Conservation (phyloP, 2,329 filamentous ascomycete genomes). For the Beauveria pseudobassiana region DNA sequence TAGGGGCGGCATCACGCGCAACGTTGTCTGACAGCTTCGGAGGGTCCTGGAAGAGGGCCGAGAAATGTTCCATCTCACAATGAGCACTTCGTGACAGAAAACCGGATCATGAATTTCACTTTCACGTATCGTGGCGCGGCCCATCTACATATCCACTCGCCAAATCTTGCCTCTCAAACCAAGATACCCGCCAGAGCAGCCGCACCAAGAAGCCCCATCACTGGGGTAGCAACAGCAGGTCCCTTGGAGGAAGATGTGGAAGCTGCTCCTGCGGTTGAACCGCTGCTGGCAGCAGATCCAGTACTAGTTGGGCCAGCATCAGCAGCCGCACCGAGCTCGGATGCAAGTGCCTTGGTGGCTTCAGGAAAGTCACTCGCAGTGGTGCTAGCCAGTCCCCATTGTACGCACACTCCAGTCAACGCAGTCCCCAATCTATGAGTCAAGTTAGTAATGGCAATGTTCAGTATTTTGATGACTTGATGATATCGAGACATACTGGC, state of each 20-base stretch:
- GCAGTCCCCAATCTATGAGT: background rate
- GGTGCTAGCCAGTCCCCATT: conserved; percentile 3
- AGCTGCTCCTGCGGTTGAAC: conserved; percentile 2
- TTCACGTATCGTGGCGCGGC: no score
- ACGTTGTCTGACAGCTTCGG: no score
- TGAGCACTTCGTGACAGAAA: background rate
- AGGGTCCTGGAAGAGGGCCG: no score
- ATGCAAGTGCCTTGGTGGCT: conserved; percentile 10
- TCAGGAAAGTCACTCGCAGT: background rate
- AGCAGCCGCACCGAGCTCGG: conserved; percentile 3
- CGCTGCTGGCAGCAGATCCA: background rate
- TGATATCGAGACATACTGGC: background rate
- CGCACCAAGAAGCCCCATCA: conserved; percentile 5
- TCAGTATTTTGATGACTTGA: background rate
- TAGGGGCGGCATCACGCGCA: no score
- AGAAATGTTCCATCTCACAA: background rate
- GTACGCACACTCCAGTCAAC: background rate
- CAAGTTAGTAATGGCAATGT: background rate
- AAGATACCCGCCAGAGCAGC: conserved; percentile 5
- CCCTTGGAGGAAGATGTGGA: conserved; percentile 4
- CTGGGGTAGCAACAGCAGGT: conserved; percentile 4
- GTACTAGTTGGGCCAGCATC: background rate
- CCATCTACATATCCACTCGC: background rate
- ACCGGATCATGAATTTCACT: no score
- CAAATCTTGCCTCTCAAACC: background rate